Conservation (phyloP, 345 rosid genomes). For the Noccaea caerulescens region DNA sequence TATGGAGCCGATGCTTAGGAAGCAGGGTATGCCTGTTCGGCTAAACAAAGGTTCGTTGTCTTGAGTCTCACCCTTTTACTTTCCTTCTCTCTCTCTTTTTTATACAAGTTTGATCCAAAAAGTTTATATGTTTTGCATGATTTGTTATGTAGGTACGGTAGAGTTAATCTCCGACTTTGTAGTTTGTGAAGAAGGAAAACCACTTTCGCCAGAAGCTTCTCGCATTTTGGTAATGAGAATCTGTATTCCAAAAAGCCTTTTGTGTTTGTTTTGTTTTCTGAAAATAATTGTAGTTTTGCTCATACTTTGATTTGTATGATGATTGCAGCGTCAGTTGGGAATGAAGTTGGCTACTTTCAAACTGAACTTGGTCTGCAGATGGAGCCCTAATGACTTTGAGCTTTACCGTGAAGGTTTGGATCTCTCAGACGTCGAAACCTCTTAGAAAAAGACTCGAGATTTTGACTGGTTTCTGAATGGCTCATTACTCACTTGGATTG, state of each 20-base stretch:
- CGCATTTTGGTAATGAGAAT: slow-evolving; percentile 74
- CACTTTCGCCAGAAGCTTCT: slow-evolving; percentile 86
- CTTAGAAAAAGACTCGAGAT: slow-evolving; percentile 46
- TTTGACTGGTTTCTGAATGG: slow-evolving; percentile 23
- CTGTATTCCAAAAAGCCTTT: background rate
- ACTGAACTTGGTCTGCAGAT: slow-evolving; percentile 77
- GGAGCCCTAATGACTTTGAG: slow-evolving; percentile 78
- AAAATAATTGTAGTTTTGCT: background rate
- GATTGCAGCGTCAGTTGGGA: slow-evolving; percentile 85
- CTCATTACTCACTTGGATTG: slow-evolving; percentile 14
- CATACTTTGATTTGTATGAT: background rate
- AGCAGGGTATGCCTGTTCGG: slow-evolving; percentile 96
- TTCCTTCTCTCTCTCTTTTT: background rate
- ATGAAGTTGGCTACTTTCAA: slow-evolving; percentile 89
- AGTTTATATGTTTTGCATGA: background rate
- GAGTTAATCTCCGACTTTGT: slow-evolving; percentile 87
- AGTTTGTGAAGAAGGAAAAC: slow-evolving; percentile 93
- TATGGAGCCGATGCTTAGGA: slow-evolving; percentile 95
- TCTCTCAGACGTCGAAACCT: slow-evolving; percentile 83
- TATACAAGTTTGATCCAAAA: background rate
- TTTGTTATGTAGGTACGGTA: slow-evolving; percentile 65
- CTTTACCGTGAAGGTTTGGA: slow-evolving; percentile 70
- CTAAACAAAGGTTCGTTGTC: slow-evolving; percentile 71
- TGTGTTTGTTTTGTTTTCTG: background rate
- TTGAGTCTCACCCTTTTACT: background rate